Evolutionary conservation across 2,329 filamentous ascomycete genomes (phyloP), one percentile per base, ranked within the genome.

Genomic region (Dactylonectria estremocensis): DNA sequence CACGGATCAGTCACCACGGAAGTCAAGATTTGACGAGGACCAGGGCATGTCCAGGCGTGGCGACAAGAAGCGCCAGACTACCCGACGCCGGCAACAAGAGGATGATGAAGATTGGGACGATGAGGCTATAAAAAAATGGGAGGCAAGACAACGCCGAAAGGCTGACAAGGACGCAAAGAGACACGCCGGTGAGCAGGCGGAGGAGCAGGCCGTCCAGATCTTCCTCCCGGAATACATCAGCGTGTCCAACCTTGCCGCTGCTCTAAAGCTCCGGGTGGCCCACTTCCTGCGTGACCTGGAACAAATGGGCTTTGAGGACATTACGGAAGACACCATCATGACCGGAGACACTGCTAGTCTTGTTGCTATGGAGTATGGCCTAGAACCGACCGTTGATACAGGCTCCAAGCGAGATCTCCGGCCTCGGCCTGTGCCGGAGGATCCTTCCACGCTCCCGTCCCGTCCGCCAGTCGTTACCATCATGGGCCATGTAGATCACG

Each of bases 401-500:
- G 91, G 85, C 18, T 90, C 92, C 53, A 79, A 83, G 1, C 85
- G 90, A 50, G 95, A 99, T 79, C 82, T 99, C 45, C 88, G 87
- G 68, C 87, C 93, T 24, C 89, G 91, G 11, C 91, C 94, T 1
- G 83, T 87, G 28, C 89, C 90, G 9, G 90, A 91, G 75, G 93
- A 95, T 79, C 87, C 85, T 55, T 89, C 92, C 0, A 74, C 80
- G 14, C 81, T 98, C 8, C 94, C 95, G 2, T 81, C 85, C 37
- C 90, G 97, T 16, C 95, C 96, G 8, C 97, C 96, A 0, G 94
- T 99, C 40, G 95, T 99, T 45, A 98, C 97, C 0, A 99, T 99
- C 77, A 99, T 99, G 97, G 96, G 96, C 2, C 96, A 99, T 72
- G 96, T 99, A 74, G 97, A 99, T 79, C 96, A 99, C 80, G 96